Evolutionary conservation across 148 eudicot species (phyloP).

Genomic region (Gaultheria prostrata): DNA sequence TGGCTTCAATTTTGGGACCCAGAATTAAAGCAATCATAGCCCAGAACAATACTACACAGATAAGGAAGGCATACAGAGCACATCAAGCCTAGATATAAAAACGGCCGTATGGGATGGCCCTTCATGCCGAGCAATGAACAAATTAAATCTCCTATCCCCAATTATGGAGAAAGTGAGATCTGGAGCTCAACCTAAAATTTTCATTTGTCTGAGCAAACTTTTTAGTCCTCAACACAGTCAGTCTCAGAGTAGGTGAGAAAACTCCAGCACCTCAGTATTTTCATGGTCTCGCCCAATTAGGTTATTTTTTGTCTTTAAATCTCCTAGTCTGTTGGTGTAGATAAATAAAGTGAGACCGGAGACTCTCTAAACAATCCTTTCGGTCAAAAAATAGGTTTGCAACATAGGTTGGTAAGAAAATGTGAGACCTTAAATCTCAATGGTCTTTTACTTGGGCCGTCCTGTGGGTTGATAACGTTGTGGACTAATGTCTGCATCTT

Average conservation of each 20-base stretch:
- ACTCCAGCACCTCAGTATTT: neutral
- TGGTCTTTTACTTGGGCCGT: neutral
- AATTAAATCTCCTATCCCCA: neutral
- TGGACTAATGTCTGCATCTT: too few species aligned
- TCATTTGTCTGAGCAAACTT: neutral
- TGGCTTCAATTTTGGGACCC: conserved; percentile 2
- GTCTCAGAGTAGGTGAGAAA: neutral
- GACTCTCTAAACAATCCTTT: neutral
- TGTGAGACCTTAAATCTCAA: neutral
- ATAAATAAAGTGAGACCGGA: neutral
- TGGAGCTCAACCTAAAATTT: neutral
- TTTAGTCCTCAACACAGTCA: neutral
- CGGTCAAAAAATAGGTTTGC: neutral
- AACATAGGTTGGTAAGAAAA: neutral
- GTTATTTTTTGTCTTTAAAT: neutral
- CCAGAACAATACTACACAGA: neutral
- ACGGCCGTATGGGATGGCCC: neutral
- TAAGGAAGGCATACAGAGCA: neutral
- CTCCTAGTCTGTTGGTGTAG: neutral
- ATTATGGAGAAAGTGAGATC: neutral
- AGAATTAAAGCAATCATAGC: neutral
- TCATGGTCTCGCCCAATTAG: neutral
- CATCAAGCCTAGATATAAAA: neutral
- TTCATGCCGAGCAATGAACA: neutral
- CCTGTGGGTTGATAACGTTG: neutral